Conservation (phyloP, 2,329 filamentous ascomycete species). For the Colletotrichum acutatum region DNA sequence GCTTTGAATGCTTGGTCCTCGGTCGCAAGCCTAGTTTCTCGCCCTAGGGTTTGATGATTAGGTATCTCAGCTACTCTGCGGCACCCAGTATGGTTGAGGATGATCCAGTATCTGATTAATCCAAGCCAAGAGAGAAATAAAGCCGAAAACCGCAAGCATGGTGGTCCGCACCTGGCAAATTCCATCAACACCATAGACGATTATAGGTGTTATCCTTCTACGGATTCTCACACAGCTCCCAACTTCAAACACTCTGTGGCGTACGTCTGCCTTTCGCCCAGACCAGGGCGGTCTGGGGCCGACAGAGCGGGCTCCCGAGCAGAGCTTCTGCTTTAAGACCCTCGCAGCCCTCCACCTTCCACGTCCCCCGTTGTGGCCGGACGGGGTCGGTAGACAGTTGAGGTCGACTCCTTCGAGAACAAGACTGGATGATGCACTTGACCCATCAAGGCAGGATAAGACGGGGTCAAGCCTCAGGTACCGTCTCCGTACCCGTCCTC, state of each 20-base stretch:
- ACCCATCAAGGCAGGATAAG: conserved; percentile 9
- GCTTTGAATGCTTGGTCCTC: neutral
- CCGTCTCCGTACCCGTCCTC: neutral
- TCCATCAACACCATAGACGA: neutral
- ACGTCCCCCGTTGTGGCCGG: conserved; percentile 18
- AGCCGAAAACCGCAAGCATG: neutral
- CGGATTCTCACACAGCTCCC: neutral
- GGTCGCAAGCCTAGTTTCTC: neutral
- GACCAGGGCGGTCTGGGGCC: conserved; percentile 24
- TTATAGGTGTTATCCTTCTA: neutral
- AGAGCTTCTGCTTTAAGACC: conserved; percentile 30
- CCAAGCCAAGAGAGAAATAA: neutral
- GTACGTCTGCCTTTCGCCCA: neutral
- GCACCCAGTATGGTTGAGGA: neutral
- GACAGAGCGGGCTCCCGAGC: conserved; percentile 22
- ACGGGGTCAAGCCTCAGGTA: conserved; percentile 28
- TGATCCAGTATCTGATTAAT: neutral
- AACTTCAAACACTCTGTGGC: neutral
- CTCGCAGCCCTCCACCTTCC: conserved; percentile 24
- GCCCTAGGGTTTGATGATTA: neutral
- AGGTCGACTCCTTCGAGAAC: conserved; percentile 21
- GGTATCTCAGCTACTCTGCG: neutral
- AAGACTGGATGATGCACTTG: conserved; percentile 6
- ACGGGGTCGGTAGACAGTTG: conserved; percentile 15
- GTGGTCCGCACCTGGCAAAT: neutral